Conservation (phyloP, 805 yeast species). For the Yarrowia sp. region DNA sequence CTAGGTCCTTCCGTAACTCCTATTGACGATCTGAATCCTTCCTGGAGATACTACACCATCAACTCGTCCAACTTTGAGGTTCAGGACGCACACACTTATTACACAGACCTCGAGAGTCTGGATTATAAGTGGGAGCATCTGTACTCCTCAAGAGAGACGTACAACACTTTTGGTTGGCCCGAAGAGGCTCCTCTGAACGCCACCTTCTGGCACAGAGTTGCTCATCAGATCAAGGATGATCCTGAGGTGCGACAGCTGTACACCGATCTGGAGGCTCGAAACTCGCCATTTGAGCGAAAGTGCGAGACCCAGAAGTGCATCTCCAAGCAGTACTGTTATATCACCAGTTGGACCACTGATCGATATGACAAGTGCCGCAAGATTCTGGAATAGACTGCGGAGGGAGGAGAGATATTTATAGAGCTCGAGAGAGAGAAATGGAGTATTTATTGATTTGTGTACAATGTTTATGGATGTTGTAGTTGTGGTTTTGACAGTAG, state of each 20-base stretch:
- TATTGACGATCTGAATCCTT: constrained; percentile 56
- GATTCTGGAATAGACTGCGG: not conserved
- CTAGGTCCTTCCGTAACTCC: constrained; percentile 67
- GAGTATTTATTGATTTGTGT: not conserved
- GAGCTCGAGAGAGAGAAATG: not conserved
- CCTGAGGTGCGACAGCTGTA: constrained; percentile 49
- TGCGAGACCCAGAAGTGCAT: constrained; percentile 43
- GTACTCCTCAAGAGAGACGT: constrained; percentile 61
- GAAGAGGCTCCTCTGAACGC: constrained; percentile 50
- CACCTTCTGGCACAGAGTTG: constrained; percentile 55
- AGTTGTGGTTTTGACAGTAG: not conserved
- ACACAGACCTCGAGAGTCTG: constrained; percentile 50
- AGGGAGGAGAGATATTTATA: not conserved
- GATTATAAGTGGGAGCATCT: constrained; percentile 59
- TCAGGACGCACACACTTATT: constrained; percentile 41
- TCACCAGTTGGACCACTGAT: constrained; percentile 35
- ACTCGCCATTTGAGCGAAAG: constrained; percentile 52
- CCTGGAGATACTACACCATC: constrained; percentile 69
- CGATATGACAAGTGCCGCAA: constrained; percentile 16
- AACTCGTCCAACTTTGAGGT: constrained; percentile 58
- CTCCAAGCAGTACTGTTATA: constrained; percentile 43
- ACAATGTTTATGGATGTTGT: not conserved
- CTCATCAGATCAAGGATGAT: constrained; percentile 45
- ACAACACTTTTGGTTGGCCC: constrained; percentile 58
- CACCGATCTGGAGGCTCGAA: constrained; percentile 49